Evolutionary conservation across 2,329 filamentous ascomycete species (phyloP).

Genomic region (Alternaria arborescens): DNA sequence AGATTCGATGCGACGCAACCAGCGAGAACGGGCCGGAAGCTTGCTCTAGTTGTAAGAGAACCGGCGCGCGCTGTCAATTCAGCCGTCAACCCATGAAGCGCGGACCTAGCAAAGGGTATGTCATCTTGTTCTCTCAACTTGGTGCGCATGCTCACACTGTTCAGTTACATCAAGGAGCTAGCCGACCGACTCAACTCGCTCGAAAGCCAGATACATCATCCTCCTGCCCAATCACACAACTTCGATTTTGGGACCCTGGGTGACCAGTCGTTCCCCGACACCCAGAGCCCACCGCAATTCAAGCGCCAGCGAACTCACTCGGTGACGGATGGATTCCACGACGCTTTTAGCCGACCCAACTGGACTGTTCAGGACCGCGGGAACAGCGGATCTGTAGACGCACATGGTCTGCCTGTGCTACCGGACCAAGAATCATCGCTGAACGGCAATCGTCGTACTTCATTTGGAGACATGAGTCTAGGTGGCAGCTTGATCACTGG

Average conservation of each 20-base stretch:
- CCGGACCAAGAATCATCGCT: constrained; percentile 40
- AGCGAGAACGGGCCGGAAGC: constrained; percentile 52
- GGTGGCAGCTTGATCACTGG: constrained; percentile 47
- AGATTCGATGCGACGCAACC: constrained; percentile 54
- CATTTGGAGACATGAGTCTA: constrained; percentile 47
- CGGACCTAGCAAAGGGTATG: constrained; percentile 53
- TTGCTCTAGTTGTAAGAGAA: constrained; percentile 53
- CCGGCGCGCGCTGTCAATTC: constrained; percentile 52
- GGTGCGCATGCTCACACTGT: constrained; percentile 17
- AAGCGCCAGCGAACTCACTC: constrained; percentile 50
- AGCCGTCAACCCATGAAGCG: constrained; percentile 54
- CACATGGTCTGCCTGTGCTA: constrained; percentile 29
- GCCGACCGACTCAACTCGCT: constrained; percentile 51
- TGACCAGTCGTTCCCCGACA: constrained; percentile 43
- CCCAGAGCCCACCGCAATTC: constrained; percentile 44
- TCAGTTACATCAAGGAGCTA: constrained; percentile 53
- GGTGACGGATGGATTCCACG: constrained; percentile 49
- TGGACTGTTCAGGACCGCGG: constrained; percentile 49
- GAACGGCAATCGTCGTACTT: constrained; percentile 47
- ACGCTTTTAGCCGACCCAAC: constrained; percentile 42
- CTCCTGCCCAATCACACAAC: constrained; percentile 31
- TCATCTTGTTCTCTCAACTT: neutral
- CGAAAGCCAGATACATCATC: constrained; percentile 50
- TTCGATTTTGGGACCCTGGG: constrained; percentile 43
- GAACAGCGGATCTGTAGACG: constrained; percentile 36